Percentiles rank a stretch among this genome's conserved stretches.
phyloP scores from a whole-genome alignment of 2,329 filamentous ascomycete species.

The Scedosporium aurantiacum region DNA sequence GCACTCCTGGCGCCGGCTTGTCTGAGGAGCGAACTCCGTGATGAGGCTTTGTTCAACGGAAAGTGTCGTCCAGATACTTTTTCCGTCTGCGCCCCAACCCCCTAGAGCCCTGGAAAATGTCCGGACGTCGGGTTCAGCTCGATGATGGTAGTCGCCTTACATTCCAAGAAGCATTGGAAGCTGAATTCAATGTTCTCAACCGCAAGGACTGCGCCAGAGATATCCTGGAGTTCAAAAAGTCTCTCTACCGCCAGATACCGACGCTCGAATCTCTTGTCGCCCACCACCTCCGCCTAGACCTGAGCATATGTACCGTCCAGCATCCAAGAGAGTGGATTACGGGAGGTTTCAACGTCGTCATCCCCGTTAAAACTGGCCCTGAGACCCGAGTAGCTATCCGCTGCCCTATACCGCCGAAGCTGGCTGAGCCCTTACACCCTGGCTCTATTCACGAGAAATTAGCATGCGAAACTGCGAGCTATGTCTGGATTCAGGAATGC shows the following conservation, averaged over 20 bases:
- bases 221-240: background rate
- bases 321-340: conserved; percentile 8
- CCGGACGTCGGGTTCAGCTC: too few relatives aligned
- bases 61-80: too few relatives aligned
- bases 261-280: background rate
- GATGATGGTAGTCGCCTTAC: too few relatives aligned
- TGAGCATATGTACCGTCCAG: background rate
- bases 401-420: conserved; percentile 10
- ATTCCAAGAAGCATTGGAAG: too few relatives aligned
- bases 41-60: too few relatives aligned
- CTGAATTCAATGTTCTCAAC: background rate
- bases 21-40: too few relatives aligned
- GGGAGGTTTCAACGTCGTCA: conserved; percentile 13
- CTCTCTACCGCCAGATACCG: background rate
- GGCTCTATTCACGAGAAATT: conserved; percentile 23
- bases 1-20: too few relatives aligned
- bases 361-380: conserved; percentile 9
- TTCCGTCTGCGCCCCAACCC: too few relatives aligned
- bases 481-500: conserved; percentile 20
- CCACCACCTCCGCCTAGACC: background rate
- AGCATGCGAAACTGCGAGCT: conserved; percentile 20
- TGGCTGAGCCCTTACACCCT: conserved; percentile 13
- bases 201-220: background rate
- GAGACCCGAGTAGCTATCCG: background rate
- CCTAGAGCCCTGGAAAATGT: too few relatives aligned